phyloP scores from a whole-genome alignment of 2,329 filamentous ascomycete genomes.

The Alternaria sp. region DNA sequence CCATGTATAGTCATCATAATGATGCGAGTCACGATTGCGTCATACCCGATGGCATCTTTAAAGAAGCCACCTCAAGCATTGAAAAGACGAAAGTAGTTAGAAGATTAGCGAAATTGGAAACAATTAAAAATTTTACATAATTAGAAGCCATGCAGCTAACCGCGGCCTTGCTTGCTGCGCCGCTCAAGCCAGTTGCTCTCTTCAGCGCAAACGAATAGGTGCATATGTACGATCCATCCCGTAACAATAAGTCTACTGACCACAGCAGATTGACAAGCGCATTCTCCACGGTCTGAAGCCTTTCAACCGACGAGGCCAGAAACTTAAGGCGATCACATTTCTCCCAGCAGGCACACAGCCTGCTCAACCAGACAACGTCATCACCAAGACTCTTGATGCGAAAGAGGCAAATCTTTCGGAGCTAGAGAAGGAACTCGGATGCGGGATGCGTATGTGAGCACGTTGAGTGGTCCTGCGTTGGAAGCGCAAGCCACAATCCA shows the following conservation, averaged over 20 bases:
- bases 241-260: not conserved
- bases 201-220: slow-evolving; percentile 26
- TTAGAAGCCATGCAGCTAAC: not conserved
- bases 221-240: not conserved
- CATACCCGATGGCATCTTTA: not conserved
- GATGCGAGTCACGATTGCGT: slow-evolving; percentile 7
- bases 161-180: not conserved
- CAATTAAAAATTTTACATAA: not conserved
- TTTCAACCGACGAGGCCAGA: slow-evolving; percentile 2
- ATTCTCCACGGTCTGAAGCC: slow-evolving; percentile 15
- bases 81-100: not conserved
- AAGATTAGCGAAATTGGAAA: not conserved
- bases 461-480: slow-evolving; percentile 31
- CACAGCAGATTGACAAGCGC: slow-evolving; percentile 11
- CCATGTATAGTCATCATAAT: not conserved
- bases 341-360: not conserved
- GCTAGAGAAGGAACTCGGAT: slow-evolving; percentile 21
- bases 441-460: slow-evolving; percentile 34
- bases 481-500: slow-evolving; percentile 30
- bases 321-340: slow-evolving; percentile 18
- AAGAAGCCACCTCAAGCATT: not conserved
- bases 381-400: not conserved
- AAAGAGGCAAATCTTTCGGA: not conserved
- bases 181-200: slow-evolving; percentile 4
- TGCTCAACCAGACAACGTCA: not conserved